Percentiles rank a stretch among this genome's conserved stretches.
Conservation (phyloP, 306 rosid species). For the Ammopiptanthus mongolicus region DNA sequence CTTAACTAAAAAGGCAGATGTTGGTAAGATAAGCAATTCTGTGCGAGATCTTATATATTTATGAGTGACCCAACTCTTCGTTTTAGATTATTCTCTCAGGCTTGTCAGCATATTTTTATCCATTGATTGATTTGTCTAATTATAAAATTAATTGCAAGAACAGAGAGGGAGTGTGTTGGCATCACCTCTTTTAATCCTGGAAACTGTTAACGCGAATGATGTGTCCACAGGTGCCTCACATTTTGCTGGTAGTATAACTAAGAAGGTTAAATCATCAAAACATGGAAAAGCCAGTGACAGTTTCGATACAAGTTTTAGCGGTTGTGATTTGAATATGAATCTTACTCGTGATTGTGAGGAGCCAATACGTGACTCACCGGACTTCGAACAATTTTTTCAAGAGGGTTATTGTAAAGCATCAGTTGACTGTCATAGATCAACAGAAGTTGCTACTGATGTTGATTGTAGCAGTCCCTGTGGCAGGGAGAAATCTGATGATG, state of each 20-base stretch:
- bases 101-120: constrained; percentile 32
- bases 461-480: constrained; percentile 67
- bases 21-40: constrained; percentile 42
- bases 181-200: constrained; percentile 31
- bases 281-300: constrained; percentile 38
- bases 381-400: constrained; percentile 62
- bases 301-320: constrained; percentile 57
- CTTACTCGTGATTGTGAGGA: constrained; percentile 55
- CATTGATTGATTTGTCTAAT: constrained; percentile 33
- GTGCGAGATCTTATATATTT: constrained; percentile 11
- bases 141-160: constrained; percentile 32
- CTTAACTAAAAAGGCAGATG: constrained; percentile 41
- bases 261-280: constrained; percentile 41
- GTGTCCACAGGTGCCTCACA: constrained; percentile 33
- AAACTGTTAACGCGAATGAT: constrained; percentile 32
- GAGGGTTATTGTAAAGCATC: constrained; percentile 78
- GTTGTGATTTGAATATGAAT: constrained; percentile 61
- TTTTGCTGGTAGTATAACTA: constrained; percentile 41
- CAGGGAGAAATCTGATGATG: constrained; percentile 76
- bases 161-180: constrained; percentile 35
- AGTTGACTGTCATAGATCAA: constrained; percentile 43
- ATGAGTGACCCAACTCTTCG: constrained; percentile 18
- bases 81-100: constrained; percentile 16
- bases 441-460: constrained; percentile 54
- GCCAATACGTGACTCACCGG: constrained; percentile 53